Conservation (phyloP, 345 rosid genomes). For the Psidium guajava region DNA sequence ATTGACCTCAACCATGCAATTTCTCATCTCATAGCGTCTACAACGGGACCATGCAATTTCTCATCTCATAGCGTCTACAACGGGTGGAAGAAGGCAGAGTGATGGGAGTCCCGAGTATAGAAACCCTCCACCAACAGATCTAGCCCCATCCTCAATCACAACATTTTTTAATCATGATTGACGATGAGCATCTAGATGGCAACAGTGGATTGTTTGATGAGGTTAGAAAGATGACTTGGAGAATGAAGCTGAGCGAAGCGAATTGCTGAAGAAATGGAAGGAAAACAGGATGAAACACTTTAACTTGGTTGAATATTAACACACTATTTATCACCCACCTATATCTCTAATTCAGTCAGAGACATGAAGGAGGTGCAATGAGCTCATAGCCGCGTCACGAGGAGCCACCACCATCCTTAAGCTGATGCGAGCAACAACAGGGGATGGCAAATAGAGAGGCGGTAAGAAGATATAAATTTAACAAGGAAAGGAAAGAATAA, state of each 20-base stretch:
- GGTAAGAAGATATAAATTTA: not conserved
- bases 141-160: not conserved
- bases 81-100: not conserved
- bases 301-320: not conserved
- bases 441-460: too few relatives aligned
- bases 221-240: not conserved
- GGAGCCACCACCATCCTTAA: not conserved
- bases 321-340: not conserved
- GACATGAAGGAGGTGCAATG: not conserved
- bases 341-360: not conserved
- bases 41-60: not conserved
- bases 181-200: not conserved
- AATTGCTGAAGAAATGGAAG: not conserved
- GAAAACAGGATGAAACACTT: not conserved
- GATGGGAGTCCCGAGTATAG: not conserved
- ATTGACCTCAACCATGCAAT: not conserved
- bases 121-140: not conserved
- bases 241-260: not conserved
- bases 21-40: not conserved
- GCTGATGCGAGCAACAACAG: not conserved
- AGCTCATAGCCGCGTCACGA: not conserved
- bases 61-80: not conserved
- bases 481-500: not conserved
- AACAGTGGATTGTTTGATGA: not conserved
- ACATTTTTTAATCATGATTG: not conserved